Base-by-base conservation (phyloP, 768 basidiomycete species). In the Hebeloma cylindrosporum region DNA sequence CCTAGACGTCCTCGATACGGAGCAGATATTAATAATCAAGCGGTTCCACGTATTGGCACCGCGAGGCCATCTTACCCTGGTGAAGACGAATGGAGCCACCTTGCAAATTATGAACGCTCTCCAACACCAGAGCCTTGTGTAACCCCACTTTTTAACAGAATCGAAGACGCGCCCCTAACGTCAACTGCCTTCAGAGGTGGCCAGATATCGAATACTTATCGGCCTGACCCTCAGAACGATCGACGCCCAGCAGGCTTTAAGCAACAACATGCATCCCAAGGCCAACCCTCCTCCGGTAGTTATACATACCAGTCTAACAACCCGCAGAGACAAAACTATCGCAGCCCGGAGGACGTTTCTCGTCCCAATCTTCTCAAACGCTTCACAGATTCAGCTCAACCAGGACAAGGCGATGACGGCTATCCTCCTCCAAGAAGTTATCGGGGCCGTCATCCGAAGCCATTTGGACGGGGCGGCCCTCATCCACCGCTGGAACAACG, bases 401-500 rank as follows among this genome's bases (percentile, higher is more conserved):
- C 23, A 17, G 13, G 40, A 8, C 20, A 17, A 14, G 10, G 16
- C 11, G 14, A 8, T 9, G n/a, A 11, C 16, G 7, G 20, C 29
- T 42, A 40, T 26, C 32, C 38, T 21, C 32, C 25, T 32, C 33
- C 27, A 41, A 44, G 26, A 40, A 28, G 8, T 6, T 21, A 34
- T 32, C 45, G 38, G 9, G 22, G 28, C 18, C 21, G 25, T 34
- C 20, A 13, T 26, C 23, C 17, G 23, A 28, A 33, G 27, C 20
- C 30, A 16, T 8, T 33, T 33, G 22, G 21, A 14, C 31, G 32
- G 40, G 32, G 36, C 25, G 32, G 36, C n/a, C 42, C 36, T 34
- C 43, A 17, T 11, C 47, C 25, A 18, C 41, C 21, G 14, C 31
- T 64, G n/a, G 60, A 63, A 34, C 52, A 63, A 26, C 60, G 64